Conservation (phyloP, 768 basidiomycete genomes). For the Kwoniella sp. region DNA sequence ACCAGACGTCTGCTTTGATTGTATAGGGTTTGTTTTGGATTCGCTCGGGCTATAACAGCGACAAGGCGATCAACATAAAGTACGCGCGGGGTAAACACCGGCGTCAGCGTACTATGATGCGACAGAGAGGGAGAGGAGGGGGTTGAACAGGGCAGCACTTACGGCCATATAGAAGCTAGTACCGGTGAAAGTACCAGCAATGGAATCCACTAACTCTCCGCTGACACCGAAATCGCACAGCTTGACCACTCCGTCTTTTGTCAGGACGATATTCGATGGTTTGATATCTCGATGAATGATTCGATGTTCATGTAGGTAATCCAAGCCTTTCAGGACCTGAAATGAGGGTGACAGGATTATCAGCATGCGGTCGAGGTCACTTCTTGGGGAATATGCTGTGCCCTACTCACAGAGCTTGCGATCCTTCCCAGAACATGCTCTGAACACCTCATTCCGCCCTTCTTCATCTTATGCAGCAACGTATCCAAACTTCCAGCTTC, state of each 20-base stretch:
- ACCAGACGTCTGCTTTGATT: slow-evolving; percentile 58
- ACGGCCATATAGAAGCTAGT: slow-evolving; percentile 58
- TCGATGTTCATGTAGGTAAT: slow-evolving; percentile 55
- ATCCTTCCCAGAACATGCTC: slow-evolving; percentile 56
- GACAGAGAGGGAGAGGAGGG: no score
- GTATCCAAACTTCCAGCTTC: slow-evolving; percentile 55
- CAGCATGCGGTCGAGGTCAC: no score
- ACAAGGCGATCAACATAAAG: no score
- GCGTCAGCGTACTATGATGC: background rate
- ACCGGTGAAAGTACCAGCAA: slow-evolving; percentile 57
- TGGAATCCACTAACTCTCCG: slow-evolving; percentile 55
- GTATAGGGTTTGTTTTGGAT: slow-evolving; percentile 55
- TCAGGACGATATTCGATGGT: slow-evolving; percentile 57
- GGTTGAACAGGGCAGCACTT: slow-evolving; percentile 23
- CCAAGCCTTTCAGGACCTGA: slow-evolving; percentile 51
- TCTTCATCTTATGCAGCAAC: slow-evolving; percentile 48
- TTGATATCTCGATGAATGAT: slow-evolving; percentile 58
- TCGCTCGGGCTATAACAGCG: slow-evolving; percentile 55
- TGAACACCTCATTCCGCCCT: slow-evolving; percentile 46
- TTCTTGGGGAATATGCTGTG: no score
- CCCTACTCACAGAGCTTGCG: slow-evolving; percentile 50
- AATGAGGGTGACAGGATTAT: background rate
- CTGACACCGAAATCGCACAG: slow-evolving; percentile 57
- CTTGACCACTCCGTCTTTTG: slow-evolving; percentile 53
- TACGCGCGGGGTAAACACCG: no score